Percentiles rank a stretch among this genome's conserved stretches.
These are phyloP conservation scores for Suhomyces taliae DNA, from an alignment of 1,139 yeast genomes.

Conservation along the genomic window DNA sequence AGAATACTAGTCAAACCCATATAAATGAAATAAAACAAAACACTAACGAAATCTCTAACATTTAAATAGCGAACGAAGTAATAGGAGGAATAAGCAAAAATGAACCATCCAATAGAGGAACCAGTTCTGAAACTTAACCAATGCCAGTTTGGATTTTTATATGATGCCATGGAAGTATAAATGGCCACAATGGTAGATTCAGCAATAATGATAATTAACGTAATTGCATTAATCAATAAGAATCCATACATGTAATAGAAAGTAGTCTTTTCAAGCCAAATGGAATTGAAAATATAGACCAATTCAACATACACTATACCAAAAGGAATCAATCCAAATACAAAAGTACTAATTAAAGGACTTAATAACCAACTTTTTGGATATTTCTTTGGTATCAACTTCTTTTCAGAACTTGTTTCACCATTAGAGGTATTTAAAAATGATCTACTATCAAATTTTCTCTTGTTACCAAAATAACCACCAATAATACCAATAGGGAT, in stretches of 20 bases:
- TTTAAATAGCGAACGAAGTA: slow-evolving; percentile 59
- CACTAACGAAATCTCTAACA: slow-evolving; percentile 68
- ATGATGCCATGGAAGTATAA: slow-evolving; percentile 57
- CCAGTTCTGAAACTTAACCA: slow-evolving; percentile 81
- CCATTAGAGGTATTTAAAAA: slow-evolving; percentile 8
- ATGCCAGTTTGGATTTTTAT: slow-evolving; percentile 74
- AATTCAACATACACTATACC: slow-evolving; percentile 80
- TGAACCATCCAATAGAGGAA: slow-evolving; percentile 69
- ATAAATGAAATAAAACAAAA: slow-evolving; percentile 68
- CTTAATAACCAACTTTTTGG: slow-evolving; percentile 20
- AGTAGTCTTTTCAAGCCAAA: slow-evolving; percentile 79
- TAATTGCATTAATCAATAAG: slow-evolving; percentile 58
- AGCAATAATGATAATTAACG: slow-evolving; percentile 61
- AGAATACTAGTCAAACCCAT: slow-evolving; percentile 63
- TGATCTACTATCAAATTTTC: slow-evolving; percentile 26
- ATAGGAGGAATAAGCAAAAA: slow-evolving; percentile 66
- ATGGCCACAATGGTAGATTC: slow-evolving; percentile 77
- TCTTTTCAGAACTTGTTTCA: background rate
- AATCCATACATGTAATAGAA: slow-evolving; percentile 82
- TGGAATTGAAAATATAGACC: slow-evolving; percentile 68
- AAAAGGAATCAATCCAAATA: slow-evolving; percentile 75
- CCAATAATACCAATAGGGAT: slow-evolving; percentile 77
- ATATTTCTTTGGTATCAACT: background rate
- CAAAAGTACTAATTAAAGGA: slow-evolving; percentile 25
- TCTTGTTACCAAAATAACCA: slow-evolving; percentile 57